Conservation (phyloP, 306 rosid species). For the Sphenostylis stenocarpa region DNA sequence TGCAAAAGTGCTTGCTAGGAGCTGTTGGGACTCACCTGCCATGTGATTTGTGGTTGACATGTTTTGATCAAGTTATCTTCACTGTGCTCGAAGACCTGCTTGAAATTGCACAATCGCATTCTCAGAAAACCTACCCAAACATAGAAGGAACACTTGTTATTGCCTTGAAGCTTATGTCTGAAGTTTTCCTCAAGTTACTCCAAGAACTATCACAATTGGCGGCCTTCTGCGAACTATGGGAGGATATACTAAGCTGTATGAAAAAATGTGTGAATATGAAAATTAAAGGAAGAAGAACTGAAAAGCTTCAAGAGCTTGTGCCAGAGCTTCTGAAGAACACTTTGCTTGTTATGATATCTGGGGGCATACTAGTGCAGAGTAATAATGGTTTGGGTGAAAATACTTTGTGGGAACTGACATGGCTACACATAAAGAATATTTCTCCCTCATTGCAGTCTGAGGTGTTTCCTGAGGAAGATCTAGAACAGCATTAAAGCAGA, state of each 20-base stretch:
- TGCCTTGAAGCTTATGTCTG: conserved; percentile 69
- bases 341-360: conserved; percentile 70
- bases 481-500: conserved; percentile 45
- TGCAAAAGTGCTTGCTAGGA: conserved; percentile 73
- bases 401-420: conserved; percentile 80
- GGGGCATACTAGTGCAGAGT: conserved; percentile 56
- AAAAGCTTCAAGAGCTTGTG: conserved; percentile 73
- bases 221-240: conserved; percentile 74
- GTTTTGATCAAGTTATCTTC: conserved; percentile 77
- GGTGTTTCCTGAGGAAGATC: conserved; percentile 65
- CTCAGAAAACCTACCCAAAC: conserved; percentile 65
- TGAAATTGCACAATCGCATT: conserved; percentile 64
- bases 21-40: conserved; percentile 55
- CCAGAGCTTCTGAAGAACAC: conserved; percentile 82
- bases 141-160: conserved; percentile 81
- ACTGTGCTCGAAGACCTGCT: conserved; percentile 73
- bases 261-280: conserved; percentile 67
- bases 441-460: conserved; percentile 67
- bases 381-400: conserved; percentile 61
- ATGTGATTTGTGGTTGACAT: conserved; percentile 60
- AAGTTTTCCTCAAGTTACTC: conserved; percentile 67
- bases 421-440: conserved; percentile 64
- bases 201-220: conserved; percentile 56
- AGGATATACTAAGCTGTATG: conserved; percentile 61
- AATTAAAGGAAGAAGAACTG: conserved; percentile 68